Base-by-base conservation (phyloP, 495 filamentous ascomycete genomes). In the Bacidia rubella region DNA sequence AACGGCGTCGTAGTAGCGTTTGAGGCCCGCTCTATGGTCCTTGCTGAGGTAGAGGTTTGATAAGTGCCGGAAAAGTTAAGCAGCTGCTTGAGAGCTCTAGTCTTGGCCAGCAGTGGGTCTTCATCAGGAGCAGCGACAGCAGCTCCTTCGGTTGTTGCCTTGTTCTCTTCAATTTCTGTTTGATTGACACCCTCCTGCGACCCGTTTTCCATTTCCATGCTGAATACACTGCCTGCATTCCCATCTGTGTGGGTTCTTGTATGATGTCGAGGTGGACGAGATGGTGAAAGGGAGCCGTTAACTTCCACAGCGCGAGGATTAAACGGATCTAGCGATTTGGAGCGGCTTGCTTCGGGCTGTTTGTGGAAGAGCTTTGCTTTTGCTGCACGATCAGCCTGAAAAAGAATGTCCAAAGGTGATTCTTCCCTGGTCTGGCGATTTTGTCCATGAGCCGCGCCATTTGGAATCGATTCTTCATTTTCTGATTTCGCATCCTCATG, bases 371-470 rank as follows among this genome's bases (percentile, higher is more conserved):
- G 29, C 29, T 35, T 70, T 32, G 81, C 82, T 61, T 80, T 85
- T 59, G 88, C 82, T 54, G 83, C 81, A 40, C 83, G 75, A 57
- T 93, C 85, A 39, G 87, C 87, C 52, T 81, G 82, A 71, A 97
- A 96, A 55, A 97, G 79, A 49, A 90, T 72, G 57, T 96, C 88
- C 9, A 97, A 70, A 1, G 88, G 87, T 20, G 88, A 90, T 40
- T 85, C 79, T 52, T 87, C 70, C 52, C 62, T 70, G 48, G 64
- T 60, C 58, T 55, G 65, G 32, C 49, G 53, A 44, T 58, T 54
- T 41, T 49, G 49, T 26, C 49, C 60, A 44, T 51, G 61, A 20
- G 39, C 20, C 58, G 17, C 58, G 59, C 66, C 11, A 62, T 65
- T 55, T 20, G 52, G 44, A 15, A 63, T 56, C 15, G 59, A 64